These are phyloP conservation scores for Eimeria acervulina DNA, from an alignment of 169 alveolate genomes.

Conservation along the genomic window DNA sequence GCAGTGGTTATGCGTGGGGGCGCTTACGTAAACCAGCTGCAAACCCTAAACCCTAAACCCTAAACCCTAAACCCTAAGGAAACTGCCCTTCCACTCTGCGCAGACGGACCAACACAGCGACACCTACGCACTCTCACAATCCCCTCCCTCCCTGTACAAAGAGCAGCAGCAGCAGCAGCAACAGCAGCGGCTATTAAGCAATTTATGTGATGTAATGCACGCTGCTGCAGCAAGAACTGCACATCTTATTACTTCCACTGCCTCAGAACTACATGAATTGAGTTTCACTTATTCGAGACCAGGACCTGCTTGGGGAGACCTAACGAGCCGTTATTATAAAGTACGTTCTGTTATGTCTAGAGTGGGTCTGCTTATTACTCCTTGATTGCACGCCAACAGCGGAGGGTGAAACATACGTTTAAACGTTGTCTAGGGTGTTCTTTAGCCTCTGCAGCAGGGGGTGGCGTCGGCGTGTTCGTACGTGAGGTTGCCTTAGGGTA, in stretches of 20 bases:
- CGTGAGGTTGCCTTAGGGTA: background rate
- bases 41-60: conserved; percentile 18
- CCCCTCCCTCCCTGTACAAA: background rate
- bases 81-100: background rate
- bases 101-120: conserved; percentile 7
- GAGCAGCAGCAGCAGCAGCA: conserved; percentile 7
- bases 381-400: background rate
- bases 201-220: background rate
- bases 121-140: background rate
- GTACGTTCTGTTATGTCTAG: background rate
- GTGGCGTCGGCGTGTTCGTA: background rate
- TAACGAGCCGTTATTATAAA: background rate
- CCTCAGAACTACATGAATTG: background rate
- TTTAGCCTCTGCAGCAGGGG: background rate
- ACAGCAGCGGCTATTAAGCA: background rate
- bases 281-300: background rate
- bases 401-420: background rate
- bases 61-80: conserved; percentile 11
- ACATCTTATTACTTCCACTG: background rate
- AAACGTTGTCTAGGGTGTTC: background rate
- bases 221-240: conserved; percentile 14
- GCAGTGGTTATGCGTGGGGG: conserved; percentile 7
- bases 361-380: no score
- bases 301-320: background rate
- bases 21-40: background rate